Evolutionary conservation across 805 yeast genomes (phyloP).

Genomic region (Tetrapisispora fleetii): DNA sequence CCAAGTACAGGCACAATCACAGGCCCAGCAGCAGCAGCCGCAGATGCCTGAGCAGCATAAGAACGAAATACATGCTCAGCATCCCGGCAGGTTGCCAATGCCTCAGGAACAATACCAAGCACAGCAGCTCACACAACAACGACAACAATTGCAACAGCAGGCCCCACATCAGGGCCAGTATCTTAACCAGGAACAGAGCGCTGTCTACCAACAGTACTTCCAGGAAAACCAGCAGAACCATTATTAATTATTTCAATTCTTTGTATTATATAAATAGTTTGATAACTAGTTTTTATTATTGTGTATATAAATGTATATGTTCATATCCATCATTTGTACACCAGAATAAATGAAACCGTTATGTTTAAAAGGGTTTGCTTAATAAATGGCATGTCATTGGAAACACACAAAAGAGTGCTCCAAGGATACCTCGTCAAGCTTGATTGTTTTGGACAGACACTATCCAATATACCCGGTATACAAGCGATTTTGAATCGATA

Average conservation of each 20-base stretch:
- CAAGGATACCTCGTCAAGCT: no score
- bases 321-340: neutral
- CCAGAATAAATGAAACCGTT: neutral
- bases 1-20: slow-evolving; percentile 16
- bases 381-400: no score
- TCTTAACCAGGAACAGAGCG: slow-evolving; percentile 43
- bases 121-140: neutral
- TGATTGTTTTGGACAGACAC: no score
- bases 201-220: slow-evolving; percentile 57
- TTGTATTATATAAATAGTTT: neutral
- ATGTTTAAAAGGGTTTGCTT: no score
- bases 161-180: slow-evolving; percentile 17
- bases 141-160: slow-evolving; percentile 1
- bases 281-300: neutral
- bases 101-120: neutral
- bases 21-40: slow-evolving; percentile 6
- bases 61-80: neutral
- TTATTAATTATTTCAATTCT: slow-evolving; percentile 20
- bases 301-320: slow-evolving; percentile 2
- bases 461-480: no score
- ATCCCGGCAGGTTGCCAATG: neutral
- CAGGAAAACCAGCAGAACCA: slow-evolving; percentile 51
- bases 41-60: neutral
- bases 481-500: no score
- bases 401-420: no score